phyloP scores from a whole-genome alignment of 1,284 basidiomycete genomes.

The Irpex sp. region DNA sequence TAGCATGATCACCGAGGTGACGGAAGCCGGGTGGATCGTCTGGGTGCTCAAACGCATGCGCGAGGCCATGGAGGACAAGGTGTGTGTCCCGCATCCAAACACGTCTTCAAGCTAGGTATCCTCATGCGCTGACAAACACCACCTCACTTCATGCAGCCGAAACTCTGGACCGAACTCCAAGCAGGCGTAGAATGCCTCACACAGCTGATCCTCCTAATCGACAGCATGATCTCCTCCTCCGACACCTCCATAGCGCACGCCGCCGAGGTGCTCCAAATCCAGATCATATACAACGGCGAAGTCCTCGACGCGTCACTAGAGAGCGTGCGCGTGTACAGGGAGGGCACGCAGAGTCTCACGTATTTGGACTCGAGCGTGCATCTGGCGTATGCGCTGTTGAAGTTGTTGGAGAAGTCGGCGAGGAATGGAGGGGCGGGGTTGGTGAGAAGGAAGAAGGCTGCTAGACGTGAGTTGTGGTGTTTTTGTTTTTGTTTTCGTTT shows the following conservation, averaged over 20 bases:
- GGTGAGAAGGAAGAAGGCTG: conserved; percentile 63
- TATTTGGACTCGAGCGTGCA: conserved; percentile 85
- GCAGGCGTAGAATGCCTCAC: conserved; percentile 92
- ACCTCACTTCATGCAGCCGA: conserved; percentile 51
- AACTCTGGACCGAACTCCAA: conserved; percentile 90
- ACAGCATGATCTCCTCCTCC: conserved; percentile 44
- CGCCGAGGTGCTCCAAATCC: conserved; percentile 78
- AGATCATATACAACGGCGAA: conserved; percentile 91
- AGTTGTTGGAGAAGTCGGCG: conserved; percentile 85
- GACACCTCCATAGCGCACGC: conserved; percentile 70
- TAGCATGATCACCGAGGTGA: conserved; percentile 78
- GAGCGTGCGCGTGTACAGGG: conserved; percentile 72
- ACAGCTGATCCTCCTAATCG: conserved; percentile 83
- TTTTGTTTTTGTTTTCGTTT: no score
- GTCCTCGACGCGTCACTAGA: conserved; percentile 84
- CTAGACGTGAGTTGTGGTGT: conserved; percentile 35
- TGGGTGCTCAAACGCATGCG: conserved; percentile 91
- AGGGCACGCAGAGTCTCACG: conserved; percentile 63
- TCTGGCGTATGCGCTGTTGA: conserved; percentile 77
- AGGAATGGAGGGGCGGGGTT: conserved; percentile 51
- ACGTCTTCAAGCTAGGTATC: neutral
- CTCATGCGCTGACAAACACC: conserved; percentile 3
- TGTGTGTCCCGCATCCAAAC: conserved; percentile 26
- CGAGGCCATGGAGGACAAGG: conserved; percentile 86
- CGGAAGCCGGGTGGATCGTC: conserved; percentile 80